Conservation (phyloP, 2,329 filamentous ascomycete species). For the Cryphonectria parasitica region DNA sequence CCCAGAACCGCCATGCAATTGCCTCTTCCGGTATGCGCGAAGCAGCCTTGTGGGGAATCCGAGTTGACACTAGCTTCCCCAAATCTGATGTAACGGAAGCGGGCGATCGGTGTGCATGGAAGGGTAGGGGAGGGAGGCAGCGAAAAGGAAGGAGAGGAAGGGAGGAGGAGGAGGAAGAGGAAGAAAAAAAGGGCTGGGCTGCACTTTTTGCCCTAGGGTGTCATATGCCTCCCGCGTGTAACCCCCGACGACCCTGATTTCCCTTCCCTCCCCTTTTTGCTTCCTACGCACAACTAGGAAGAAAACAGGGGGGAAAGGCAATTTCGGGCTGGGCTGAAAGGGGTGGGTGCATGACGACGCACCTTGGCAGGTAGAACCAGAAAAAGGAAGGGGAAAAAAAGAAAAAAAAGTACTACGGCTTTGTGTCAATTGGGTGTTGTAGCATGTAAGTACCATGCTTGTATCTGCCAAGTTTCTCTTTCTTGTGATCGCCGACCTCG, state of each 20-base stretch:
- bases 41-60: constrained; percentile 3
- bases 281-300: not conserved
- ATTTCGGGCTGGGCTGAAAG: not conserved
- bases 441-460: not conserved
- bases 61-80: not conserved
- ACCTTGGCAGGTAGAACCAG: not conserved
- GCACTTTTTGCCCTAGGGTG: not conserved
- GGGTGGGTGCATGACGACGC: not conserved
- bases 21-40: not conserved
- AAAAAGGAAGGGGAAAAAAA: too few species aligned
- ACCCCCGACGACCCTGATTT: not conserved
- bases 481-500: not conserved
- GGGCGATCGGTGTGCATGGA: not conserved
- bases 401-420: too few species aligned
- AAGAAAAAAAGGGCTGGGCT: not conserved
- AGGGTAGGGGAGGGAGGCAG: too few species aligned
- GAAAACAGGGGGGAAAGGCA: too few species aligned
- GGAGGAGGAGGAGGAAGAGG: too few species aligned
- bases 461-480: not conserved
- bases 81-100: not conserved
- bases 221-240: not conserved
- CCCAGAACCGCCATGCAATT: not conserved
- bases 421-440: not conserved
- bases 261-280: not conserved
- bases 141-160: too few species aligned